These are phyloP conservation scores for Diplodia scrobiculata DNA, from an alignment of 2,329 filamentous ascomycete genomes.

Conservation along the genomic window DNA sequence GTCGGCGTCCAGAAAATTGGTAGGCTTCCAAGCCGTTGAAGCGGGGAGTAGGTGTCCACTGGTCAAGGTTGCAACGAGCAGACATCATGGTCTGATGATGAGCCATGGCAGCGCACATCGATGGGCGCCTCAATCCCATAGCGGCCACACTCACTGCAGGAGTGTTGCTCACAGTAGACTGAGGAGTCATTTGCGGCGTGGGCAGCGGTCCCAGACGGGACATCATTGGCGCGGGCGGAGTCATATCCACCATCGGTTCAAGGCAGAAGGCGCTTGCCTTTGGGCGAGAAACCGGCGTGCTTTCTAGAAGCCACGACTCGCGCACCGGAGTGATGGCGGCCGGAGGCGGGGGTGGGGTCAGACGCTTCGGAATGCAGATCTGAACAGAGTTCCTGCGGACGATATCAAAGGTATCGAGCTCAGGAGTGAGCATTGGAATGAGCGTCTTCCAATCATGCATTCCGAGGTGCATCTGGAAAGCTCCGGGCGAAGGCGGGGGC, in stretches of 20 bases:
- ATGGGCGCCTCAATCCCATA: conserved; percentile 55
- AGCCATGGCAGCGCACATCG: conserved; percentile 62
- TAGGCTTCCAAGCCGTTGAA: conserved; percentile 50
- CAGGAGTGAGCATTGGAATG: conserved; percentile 60
- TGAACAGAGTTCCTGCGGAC: conserved; percentile 28
- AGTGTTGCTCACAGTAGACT: conserved; percentile 56
- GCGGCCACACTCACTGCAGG: conserved; percentile 62
- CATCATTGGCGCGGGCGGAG: conserved; percentile 57
- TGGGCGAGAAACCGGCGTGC: conserved; percentile 48
- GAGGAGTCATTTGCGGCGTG: conserved; percentile 65
- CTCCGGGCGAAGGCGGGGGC: conserved; percentile 46
- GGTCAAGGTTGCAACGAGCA: conserved; percentile 60
- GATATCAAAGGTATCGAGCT: conserved; percentile 54
- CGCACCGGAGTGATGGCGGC: conserved; percentile 35
- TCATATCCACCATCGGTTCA: conserved; percentile 55
- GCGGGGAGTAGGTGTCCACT: conserved; percentile 47
- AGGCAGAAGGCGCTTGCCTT: conserved; percentile 51
- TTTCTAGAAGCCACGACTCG: conserved; percentile 40
- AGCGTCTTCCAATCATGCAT: conserved; percentile 52
- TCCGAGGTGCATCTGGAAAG: conserved; percentile 35
- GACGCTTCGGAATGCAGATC: conserved; percentile 31
- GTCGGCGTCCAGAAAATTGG: conserved; percentile 49
- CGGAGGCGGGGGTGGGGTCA: conserved; percentile 35
- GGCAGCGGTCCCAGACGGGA: conserved; percentile 59
- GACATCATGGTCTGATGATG: conserved; percentile 58